Evolutionary conservation across 1,284 basidiomycete genomes (phyloP).

Genomic region (Dichomitus squalens): DNA sequence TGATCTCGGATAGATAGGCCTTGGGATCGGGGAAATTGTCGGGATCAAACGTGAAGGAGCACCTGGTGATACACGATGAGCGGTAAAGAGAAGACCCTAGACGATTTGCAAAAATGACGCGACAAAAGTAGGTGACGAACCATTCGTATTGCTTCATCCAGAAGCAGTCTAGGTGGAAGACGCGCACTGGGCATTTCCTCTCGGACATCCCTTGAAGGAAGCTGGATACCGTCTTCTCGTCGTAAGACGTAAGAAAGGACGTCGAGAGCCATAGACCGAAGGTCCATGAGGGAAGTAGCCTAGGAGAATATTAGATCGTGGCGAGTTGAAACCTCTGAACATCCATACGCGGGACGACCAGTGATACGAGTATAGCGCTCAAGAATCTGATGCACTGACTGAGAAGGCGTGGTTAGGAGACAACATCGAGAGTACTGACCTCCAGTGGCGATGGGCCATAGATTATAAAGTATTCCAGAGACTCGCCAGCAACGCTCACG

Average conservation of each 20-base stretch:
- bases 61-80: conserved; percentile 41
- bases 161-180: conserved; percentile 80
- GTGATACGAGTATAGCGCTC: conserved; percentile 66
- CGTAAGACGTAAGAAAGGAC: conserved; percentile 74
- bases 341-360: conserved; percentile 59
- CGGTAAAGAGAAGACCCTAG: not conserved
- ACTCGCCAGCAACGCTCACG: conserved; percentile 63
- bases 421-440: conserved; percentile 37
- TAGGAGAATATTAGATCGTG: conserved; percentile 25
- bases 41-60: conserved; percentile 77
- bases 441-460: conserved; percentile 65
- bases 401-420: not conserved
- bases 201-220: conserved; percentile 75
- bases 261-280: conserved; percentile 80
- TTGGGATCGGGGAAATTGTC: conserved; percentile 76
- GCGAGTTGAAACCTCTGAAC: not conserved
- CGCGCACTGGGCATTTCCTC: conserved; percentile 69
- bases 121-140: conserved; percentile 27
- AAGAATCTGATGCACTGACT: conserved; percentile 45
- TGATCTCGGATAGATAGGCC: conserved; percentile 67
- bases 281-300: conserved; percentile 70
- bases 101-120: not conserved
- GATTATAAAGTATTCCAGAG: conserved; percentile 71
- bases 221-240: conserved; percentile 63
- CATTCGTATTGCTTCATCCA: conserved; percentile 84